Conservation (phyloP, 129 eudicot species). For the Pittosporum tobira region DNA sequence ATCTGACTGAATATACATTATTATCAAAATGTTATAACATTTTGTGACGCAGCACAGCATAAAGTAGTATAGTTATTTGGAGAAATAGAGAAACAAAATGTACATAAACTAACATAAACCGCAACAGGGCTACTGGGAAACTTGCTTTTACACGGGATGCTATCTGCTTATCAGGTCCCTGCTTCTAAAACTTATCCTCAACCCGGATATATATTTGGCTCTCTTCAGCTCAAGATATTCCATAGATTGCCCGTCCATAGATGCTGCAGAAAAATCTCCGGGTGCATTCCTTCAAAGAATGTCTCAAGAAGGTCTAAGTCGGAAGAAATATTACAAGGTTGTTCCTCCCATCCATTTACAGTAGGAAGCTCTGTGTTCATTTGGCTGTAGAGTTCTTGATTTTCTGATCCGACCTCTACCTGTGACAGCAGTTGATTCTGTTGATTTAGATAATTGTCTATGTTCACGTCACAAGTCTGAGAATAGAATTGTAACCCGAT, state of each 20-base stretch:
- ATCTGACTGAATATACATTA: no score
- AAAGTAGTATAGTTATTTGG: not conserved
- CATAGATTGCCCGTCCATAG: not conserved
- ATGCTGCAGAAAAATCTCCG: conserved; percentile 10
- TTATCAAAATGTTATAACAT: not conserved
- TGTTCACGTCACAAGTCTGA: conserved; percentile 12
- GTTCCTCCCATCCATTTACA: conserved; percentile 14
- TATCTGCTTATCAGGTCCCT: not conserved
- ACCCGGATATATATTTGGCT: not conserved
- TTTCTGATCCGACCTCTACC: conserved; percentile 1
- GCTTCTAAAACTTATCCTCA: not conserved
- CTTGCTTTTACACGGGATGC: not conserved
- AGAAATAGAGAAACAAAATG: not conserved
- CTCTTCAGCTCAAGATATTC: conserved; percentile 5
- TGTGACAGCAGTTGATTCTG: conserved; percentile 10
- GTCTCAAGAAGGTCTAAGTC: conserved; percentile 12
- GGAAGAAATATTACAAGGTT: conserved; percentile 9
- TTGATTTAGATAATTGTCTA: conserved; percentile 17
- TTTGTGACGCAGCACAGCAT: not conserved
- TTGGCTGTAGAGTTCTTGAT: conserved; percentile 14
- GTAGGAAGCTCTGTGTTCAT: conserved; percentile 12
- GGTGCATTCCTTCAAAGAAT: conserved; percentile 16
- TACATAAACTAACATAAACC: conserved; percentile 1
- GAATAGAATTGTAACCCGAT: conserved; percentile 16
- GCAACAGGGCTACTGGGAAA: not conserved